Conservation (phyloP, 2,329 filamentous ascomycete genomes). For the Aureobasidium subglaciale region DNA sequence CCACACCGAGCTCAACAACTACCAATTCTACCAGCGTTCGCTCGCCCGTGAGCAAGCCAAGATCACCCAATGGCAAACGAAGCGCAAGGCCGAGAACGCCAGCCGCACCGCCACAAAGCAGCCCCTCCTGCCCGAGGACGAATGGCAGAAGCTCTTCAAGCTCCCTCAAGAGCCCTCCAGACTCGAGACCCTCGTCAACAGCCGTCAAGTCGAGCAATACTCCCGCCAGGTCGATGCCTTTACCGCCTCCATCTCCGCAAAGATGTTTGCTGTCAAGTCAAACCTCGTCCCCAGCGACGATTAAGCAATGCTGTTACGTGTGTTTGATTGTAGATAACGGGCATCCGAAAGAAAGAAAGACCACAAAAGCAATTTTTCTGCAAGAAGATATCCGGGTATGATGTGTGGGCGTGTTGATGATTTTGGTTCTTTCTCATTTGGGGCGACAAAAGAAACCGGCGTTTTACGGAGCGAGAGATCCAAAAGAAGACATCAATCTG, state of each 20-base stretch:
- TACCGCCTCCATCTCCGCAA: constrained; percentile 80
- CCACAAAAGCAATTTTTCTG: constrained; percentile 3
- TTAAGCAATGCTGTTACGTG: neutral
- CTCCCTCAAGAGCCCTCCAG: constrained; percentile 89
- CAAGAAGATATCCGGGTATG: constrained; percentile 9
- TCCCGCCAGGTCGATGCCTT: constrained; percentile 95
- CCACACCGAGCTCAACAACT: constrained; percentile 98
- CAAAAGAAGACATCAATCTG: constrained; percentile 11
- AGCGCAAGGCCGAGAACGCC: constrained; percentile 94
- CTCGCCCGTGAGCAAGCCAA: constrained; percentile 90
- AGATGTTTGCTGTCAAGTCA: constrained; percentile 94
- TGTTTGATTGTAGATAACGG: constrained; percentile 3
- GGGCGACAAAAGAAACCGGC: neutral
- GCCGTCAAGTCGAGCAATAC: constrained; percentile 95
- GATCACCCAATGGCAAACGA: constrained; percentile 92
- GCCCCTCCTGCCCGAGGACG: constrained; percentile 81
- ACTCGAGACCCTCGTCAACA: constrained; percentile 89
- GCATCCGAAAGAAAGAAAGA: neutral
- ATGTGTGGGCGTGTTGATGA: constrained; percentile 10
- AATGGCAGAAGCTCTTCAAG: constrained; percentile 98
- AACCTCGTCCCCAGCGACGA: constrained; percentile 53
- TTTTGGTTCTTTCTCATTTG: neutral
- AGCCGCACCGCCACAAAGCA: constrained; percentile 82
- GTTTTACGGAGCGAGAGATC: constrained; percentile 11
- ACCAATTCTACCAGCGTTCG: constrained; percentile 93